A percentile compares a stretch with the other conserved stretches of the same genome.
phyloP scores from a whole-genome alignment of 176 grass and related monocot species.

The Typha latifolia region DNA sequence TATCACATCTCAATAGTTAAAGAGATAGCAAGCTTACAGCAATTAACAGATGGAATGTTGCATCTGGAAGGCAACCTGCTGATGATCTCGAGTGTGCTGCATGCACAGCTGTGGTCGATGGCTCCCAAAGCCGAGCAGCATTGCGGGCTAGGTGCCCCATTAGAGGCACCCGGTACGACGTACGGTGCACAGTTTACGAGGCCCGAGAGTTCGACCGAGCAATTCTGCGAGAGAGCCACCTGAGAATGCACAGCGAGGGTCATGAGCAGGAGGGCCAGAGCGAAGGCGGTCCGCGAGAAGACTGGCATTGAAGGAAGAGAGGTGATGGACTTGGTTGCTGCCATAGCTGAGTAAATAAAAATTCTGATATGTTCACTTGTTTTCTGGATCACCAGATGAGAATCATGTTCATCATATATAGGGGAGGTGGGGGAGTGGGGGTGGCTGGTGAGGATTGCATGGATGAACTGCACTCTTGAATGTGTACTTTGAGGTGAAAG shows the following conservation, averaged over 20 bases:
- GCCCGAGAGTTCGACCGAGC: conserved; percentile 43
- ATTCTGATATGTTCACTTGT: not conserved
- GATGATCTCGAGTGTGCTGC: conserved; percentile 67
- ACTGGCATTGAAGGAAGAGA: too few relatives aligned
- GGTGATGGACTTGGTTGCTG: not conserved
- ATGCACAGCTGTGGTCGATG: conserved; percentile 51
- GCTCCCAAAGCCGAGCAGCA: conserved; percentile 60
- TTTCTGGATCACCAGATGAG: not conserved
- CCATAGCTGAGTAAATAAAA: not conserved
- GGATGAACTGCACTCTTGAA: not conserved
- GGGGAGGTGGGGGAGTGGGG: too few relatives aligned
- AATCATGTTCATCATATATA: too few relatives aligned
- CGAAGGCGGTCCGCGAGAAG: not conserved
- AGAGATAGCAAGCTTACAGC: conserved; percentile 30
- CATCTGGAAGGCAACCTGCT: conserved; percentile 64
- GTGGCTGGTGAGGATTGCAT: not conserved
- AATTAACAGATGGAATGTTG: conserved; percentile 29
- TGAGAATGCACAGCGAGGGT: not conserved
- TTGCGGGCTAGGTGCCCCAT: conserved; percentile 38
- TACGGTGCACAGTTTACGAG: conserved; percentile 61
- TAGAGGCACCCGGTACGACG: conserved; percentile 43
- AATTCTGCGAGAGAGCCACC: conserved; percentile 8
- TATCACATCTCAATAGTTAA: not conserved
- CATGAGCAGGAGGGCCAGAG: conserved; percentile 20
- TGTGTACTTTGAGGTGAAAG: not conserved